Base-by-base conservation (phyloP, 495 filamentous ascomycete genomes). In the Penicillium angulare region DNA sequence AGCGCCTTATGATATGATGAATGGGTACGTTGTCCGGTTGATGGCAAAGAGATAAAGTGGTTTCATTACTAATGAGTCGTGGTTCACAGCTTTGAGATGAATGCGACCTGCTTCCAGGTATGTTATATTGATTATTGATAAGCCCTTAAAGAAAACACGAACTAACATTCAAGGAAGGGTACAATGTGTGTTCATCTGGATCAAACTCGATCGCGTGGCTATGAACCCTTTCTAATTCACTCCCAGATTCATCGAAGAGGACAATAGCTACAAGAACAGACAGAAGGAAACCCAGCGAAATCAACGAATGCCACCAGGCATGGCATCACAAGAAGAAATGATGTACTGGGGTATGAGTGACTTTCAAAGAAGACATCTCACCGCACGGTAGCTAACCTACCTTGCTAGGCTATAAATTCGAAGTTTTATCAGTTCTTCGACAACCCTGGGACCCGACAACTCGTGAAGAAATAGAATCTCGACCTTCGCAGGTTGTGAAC, bases 81-180 rank as follows among this genome's bases (percentile, higher is more conserved):
- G n/a, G n/a, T n/a, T n/a, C n/a, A 24, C 17, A 93, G 89, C 26
- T 97, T 95, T 55, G 90, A 96, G 64, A 96, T 98, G 92, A 92
- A 96, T 62, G 93, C 88, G 49, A 96, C 92, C 10, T 76, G 79
- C 42, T 92, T 89, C 64, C 87, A 96, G 74, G 92, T 96, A 75
- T 65, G 83, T 64, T 29, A 20, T 38, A 27, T 35, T 5, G 10
- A 5, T 6, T 16, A n/a, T n/a, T n/a, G n/a, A n/a, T 42, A 13
- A 13, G n/a, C 27, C 40, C 6, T n/a, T 53, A 54, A 52, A 52
- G 61, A 60, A 52, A 42, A 49, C 32, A 40, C 12, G 13, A 33
- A 26, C 47, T 55, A 35, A 57, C 34, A n/a, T 29, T 26, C 24
- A n/a, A 41, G 53, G 8, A 74, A 95, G 89, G 87, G 78, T 36